Evolutionary conservation across 2,329 filamentous ascomycete genomes (phyloP), one percentile per base, ranked within the genome.

Genomic region (Colletotrichum scovillei): DNA sequence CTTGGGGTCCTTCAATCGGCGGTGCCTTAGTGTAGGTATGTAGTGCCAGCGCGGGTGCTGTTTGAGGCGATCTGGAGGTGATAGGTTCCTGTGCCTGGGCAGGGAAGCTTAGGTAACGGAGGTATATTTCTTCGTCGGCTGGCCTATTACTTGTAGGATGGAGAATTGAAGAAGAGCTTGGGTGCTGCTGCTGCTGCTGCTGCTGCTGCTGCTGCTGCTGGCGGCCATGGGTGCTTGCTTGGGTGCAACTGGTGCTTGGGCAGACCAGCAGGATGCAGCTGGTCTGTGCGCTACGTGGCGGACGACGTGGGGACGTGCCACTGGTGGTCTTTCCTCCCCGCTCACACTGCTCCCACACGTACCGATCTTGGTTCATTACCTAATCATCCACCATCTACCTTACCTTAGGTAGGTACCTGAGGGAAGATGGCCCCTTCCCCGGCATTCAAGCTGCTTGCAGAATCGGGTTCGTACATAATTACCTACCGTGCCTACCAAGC

Each of bases 221-320:
- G 42, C 58, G 24, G 60, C 60, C 22, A 63, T 42, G 46, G 42
- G 46, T 26, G 42, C 60, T 32, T 16, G 1, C 38, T n/a, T n/a
- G 42, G 42, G 42, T 22, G 19, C 42, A 9, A n/a, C 19, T 16
- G 38, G 55, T 58, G 28, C 56, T 63, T 63, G 62, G 62, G 62
- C 46, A 63, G 62, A 24, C 62, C 32, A 46, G 62, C 62, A 63
- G 62, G 16, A 63, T 38, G 62, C 62, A 63, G 28, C n/a, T 63
- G 62, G 62, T 30, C 62, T 53, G 46, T 63, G 62, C 62, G n/a
- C 30, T 30, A 16, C 12, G 42, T 49, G 32, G 46, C 32, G 19
- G 46, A 35, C 62, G 46, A 63, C 62, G 62, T 63, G 62, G 62
- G 62, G 46, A 28, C 62, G 62, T 63, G 62, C 62, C 62, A 63